Evolutionary conservation across 768 basidiomycete species (phyloP).

Genomic region (Xerocomus brunneocitrinus): DNA sequence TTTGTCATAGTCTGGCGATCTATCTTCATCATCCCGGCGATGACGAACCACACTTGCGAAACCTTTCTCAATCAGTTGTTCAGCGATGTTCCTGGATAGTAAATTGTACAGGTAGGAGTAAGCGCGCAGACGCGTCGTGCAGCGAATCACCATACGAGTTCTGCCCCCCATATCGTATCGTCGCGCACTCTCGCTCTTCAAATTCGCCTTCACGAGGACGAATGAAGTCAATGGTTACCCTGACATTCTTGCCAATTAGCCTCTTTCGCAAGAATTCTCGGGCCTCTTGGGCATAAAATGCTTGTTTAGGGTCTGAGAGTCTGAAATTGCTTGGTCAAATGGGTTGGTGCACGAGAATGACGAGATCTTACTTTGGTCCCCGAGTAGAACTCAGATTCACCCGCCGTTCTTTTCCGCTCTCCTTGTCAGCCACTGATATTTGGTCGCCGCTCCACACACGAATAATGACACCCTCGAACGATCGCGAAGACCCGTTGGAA

Average conservation of each 20-base stretch:
- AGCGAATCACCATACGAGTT: slow-evolving; percentile 52
- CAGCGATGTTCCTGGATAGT: slow-evolving; percentile 72
- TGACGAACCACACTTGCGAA: slow-evolving; percentile 87
- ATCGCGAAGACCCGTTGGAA: slow-evolving; percentile 40
- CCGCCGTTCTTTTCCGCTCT: slow-evolving; percentile 68
- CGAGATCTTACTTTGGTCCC: slow-evolving; percentile 63
- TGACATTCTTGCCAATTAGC: slow-evolving; percentile 85
- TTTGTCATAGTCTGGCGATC: slow-evolving; percentile 95
- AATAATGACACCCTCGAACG: slow-evolving; percentile 78
- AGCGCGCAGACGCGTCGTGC: not conserved
- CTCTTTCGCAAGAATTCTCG: slow-evolving; percentile 90
- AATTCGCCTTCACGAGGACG: slow-evolving; percentile 90
- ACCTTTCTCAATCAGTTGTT: slow-evolving; percentile 91
- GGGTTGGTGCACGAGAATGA: not conserved
- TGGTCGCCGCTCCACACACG: slow-evolving; percentile 94
- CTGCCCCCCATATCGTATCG: slow-evolving; percentile 78
- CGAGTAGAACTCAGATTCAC: slow-evolving; percentile 86
- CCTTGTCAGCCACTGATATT: slow-evolving; percentile 74
- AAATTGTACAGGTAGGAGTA: slow-evolving; percentile 3
- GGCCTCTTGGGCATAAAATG: slow-evolving; percentile 86
- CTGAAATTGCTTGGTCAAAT: slow-evolving; percentile 35
- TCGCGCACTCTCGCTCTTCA: slow-evolving; percentile 90
- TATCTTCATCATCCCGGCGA: slow-evolving; percentile 90
- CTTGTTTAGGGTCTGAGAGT: slow-evolving; percentile 79
- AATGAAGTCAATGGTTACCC: slow-evolving; percentile 82